A percentile compares a stretch with the other conserved stretches of the same genome.
Evolutionary conservation across 2,329 filamentous ascomycete species (phyloP).

Genomic region (Bipolaris zeicola): DNA sequence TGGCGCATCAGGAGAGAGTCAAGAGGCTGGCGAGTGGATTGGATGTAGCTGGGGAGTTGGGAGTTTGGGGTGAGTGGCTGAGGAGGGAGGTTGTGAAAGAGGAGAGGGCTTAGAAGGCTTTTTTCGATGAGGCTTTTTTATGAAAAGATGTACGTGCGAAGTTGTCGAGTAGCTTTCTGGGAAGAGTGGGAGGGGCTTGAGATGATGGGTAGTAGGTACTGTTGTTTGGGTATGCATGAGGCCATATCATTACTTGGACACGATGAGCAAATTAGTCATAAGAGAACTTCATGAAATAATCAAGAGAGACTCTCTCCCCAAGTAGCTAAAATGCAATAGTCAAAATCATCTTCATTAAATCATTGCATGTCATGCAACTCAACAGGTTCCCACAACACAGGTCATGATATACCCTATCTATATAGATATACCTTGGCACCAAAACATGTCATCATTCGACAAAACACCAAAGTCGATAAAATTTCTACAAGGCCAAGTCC

Average conservation of each 20-base stretch:
- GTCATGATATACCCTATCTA: background rate
- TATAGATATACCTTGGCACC: background rate
- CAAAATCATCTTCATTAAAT: background rate
- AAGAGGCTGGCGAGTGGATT: conserved; percentile 52
- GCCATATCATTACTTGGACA: background rate
- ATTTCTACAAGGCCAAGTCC: background rate
- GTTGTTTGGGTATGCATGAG: background rate
- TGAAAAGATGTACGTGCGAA: background rate
- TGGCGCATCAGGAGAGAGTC: conserved; percentile 25
- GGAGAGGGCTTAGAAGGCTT: background rate
- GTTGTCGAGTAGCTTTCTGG: background rate
- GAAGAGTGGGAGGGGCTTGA: background rate
- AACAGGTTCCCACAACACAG: background rate
- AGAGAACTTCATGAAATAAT: too few species aligned
- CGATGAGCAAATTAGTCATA: background rate
- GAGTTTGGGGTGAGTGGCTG: conserved; percentile 60
- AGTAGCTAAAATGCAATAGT: background rate
- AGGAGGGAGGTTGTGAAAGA: conserved; percentile 23
- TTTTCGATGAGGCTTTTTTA: background rate
- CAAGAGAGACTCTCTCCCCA: too few species aligned
- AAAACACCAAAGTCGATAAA: background rate
- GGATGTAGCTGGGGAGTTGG: conserved; percentile 56
- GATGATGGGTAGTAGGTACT: background rate
- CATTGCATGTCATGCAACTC: background rate
- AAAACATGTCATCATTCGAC: background rate